Evolutionary conservation across 140 eudicot species (phyloP), one percentile per base, ranked within the genome.

Genomic region (Senecio squalidus): DNA sequence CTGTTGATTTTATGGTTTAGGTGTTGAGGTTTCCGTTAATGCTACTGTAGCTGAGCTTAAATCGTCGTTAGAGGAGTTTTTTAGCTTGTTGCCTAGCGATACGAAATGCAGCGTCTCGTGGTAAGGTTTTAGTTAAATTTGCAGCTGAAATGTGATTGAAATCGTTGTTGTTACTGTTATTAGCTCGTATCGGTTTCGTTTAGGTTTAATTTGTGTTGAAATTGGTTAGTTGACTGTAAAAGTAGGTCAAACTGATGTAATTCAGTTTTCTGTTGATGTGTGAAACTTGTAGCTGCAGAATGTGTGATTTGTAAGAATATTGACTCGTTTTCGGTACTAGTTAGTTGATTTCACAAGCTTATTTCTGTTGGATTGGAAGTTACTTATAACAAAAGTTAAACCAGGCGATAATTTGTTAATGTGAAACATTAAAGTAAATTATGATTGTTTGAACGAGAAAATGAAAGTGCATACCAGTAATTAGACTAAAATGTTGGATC

Each of bases 1-100:
- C 8, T 15, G 16, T 49, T 9, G 4, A 3, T 3, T 64, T 58
- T 29, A 45, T 27, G 49, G 48, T 75, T 29, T 60, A 84, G 93
- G 78, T 29, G 46, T 84, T 25, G 66, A 76, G 22, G 82, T 84
- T 46, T 71, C 80, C 0, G 68, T 45, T 51, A 80, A 75, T 67
- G 86, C 80, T 30, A 76, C 82, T 0, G 84, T 84, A 10, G 81
- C 67, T 9, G 82, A 62, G 51, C 70, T 84, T 27, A 80, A 74
- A 68, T 55, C 24, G 29, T 84, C 84, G 1, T 24, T 84, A 1
- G 70, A 84, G 67, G 84, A 76, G 54, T 76, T 59, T 27, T 84
- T 80, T 55, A 48, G 55, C 24, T 49, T 74, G 66, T 67, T 68
- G 36, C 70, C 66, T 8, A 58, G 59, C 18, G 69, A 74, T 23